Conservation (phyloP, 1,284 basidiomycete species). For the Lignosus rhinocerotis region DNA sequence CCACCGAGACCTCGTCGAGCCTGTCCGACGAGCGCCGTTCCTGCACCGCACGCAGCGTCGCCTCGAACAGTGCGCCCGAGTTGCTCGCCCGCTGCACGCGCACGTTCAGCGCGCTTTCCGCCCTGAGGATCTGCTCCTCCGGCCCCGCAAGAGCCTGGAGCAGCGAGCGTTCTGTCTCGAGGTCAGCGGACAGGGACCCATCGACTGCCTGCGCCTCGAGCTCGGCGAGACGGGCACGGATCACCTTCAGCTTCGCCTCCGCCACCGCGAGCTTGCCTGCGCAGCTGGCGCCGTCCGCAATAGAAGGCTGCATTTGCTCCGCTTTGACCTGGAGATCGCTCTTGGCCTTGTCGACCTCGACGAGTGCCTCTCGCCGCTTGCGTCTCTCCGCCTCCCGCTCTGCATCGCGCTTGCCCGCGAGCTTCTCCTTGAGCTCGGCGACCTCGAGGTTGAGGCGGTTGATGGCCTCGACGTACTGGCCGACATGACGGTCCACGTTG, state of each 20-base stretch:
- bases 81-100: constrained; percentile 73
- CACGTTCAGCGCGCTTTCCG: constrained; percentile 59
- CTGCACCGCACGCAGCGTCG: constrained; percentile 77
- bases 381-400: constrained; percentile 65
- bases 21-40: constrained; percentile 74
- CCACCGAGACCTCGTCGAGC: constrained; percentile 72
- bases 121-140: constrained; percentile 68
- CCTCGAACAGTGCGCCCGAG: constrained; percentile 80
- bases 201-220: constrained; percentile 52
- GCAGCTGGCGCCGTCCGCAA: constrained; percentile 77
- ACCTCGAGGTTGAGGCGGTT: constrained; percentile 84
- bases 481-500: constrained; percentile 90
- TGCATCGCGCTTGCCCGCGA: constrained; percentile 64
- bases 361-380: constrained; percentile 66
- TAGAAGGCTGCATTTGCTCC: constrained; percentile 65
- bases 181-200: constrained; percentile 50
- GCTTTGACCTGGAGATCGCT: constrained; percentile 69
- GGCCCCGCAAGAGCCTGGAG: constrained; percentile 68
- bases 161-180: constrained; percentile 73
- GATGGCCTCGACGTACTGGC: constrained; percentile 93
- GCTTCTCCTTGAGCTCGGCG: constrained; percentile 82
- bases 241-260: constrained; percentile 66
- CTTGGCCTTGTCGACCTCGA: constrained; percentile 71
- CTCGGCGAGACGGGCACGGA: constrained; percentile 67
- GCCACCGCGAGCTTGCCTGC: constrained; percentile 77